These are phyloP conservation scores for Solanum pimpinellifolium DNA, from an alignment of 257 asterid genomes.

Conservation along the genomic window DNA sequence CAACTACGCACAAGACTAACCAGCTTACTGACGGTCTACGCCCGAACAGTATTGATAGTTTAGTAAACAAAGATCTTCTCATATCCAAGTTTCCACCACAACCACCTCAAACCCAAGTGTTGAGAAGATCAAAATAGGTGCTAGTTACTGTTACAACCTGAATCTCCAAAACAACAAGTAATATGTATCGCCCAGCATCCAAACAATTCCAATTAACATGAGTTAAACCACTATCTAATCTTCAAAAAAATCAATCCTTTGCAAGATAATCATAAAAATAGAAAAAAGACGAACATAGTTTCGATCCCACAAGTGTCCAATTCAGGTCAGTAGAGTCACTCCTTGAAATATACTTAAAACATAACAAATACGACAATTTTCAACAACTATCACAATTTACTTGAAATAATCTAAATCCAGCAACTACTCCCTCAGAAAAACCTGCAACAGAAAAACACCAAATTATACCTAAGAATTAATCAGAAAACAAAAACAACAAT, in stretches of 20 bases:
- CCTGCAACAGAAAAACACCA: conserved; percentile 35
- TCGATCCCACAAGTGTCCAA: neutral
- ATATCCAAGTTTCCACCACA: conserved; percentile 44
- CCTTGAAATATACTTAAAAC: neutral
- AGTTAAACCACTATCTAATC: conserved; percentile 9
- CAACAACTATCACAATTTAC: conserved; percentile 2
- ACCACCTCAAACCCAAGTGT: neutral
- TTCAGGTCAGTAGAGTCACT: conserved; percentile 20
- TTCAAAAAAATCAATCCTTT: neutral
- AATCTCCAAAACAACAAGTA: conserved; percentile 30
- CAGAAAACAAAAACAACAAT: neutral
- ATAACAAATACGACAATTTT: neutral
- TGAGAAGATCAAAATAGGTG: conserved; percentile 3
- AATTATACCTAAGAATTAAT: conserved; percentile 5
- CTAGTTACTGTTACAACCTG: conserved; percentile 25
- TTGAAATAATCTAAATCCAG: neutral
- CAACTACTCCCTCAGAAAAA: conserved; percentile 34
- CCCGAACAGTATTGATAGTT: conserved; percentile 38
- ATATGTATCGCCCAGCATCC: conserved; percentile 17
- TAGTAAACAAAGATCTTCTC: conserved; percentile 83
- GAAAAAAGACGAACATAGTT: neutral
- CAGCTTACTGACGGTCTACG: conserved; percentile 65
- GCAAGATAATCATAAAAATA: neutral
- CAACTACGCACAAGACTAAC: conserved; percentile 54
- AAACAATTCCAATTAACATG: conserved; percentile 25